Evolutionary conservation across 75 land plant species (phyloP).

Genomic region (Ceratopteris richardii): DNA sequence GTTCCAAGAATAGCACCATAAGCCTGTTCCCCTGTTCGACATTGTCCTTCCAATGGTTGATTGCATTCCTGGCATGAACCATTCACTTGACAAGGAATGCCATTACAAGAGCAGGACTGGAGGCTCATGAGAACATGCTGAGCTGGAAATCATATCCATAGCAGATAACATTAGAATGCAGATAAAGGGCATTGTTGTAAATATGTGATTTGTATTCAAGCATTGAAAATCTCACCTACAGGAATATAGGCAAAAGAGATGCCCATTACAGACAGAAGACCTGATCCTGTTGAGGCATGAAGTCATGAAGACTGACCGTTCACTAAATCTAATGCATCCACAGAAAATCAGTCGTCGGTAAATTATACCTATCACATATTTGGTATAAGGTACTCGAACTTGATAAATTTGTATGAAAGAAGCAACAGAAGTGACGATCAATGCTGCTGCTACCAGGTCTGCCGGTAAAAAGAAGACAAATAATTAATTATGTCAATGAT

Average conservation of each 20-base stretch:
- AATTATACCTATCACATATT: constrained; percentile 16
- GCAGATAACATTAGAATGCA: background rate
- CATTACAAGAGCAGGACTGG: constrained; percentile 20
- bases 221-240: constrained; percentile 10
- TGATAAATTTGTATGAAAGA: constrained; percentile 27
- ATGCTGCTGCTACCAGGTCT: constrained; percentile 34
- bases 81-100: constrained; percentile 8
- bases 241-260: constrained; percentile 28
- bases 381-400: constrained; percentile 20
- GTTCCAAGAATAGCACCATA: constrained; percentile 34
- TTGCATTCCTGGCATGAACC: constrained; percentile 21
- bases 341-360: background rate
- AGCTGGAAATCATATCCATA: constrained; percentile 9
- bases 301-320: too few relatives aligned
- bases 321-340: background rate
- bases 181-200: too few relatives aligned
- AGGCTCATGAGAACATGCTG: constrained; percentile 25
- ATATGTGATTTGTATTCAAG: too few relatives aligned
- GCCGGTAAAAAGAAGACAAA: constrained; percentile 3
- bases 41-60: constrained; percentile 20
- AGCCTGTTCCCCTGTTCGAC: constrained; percentile 25
- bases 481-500: too few relatives aligned
- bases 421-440: constrained; percentile 27
- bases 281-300: constrained; percentile 20
- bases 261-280: constrained; percentile 38